Conservation (phyloP, 129 eudicot species). For the Lactuca saligna region DNA sequence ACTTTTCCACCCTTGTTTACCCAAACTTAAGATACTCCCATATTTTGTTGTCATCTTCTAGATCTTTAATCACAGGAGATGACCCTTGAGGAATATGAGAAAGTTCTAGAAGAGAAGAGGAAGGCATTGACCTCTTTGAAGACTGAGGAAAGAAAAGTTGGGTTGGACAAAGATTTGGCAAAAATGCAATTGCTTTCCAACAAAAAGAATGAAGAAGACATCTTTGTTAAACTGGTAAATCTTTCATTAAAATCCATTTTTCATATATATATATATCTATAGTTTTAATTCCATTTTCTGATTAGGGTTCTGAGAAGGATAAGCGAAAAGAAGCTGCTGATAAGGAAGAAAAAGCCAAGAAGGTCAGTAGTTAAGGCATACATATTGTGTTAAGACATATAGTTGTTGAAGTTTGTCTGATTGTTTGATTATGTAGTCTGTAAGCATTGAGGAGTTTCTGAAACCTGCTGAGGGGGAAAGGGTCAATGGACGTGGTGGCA, state of each 20-base stretch:
- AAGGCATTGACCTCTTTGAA: slow-evolving; percentile 57
- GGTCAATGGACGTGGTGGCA: slow-evolving; percentile 40
- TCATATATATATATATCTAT: not conserved
- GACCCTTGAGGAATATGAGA: slow-evolving; percentile 95
- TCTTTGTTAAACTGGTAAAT: slow-evolving; percentile 74
- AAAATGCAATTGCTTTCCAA: slow-evolving; percentile 77
- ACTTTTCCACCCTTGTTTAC: not conserved
- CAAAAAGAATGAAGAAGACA: slow-evolving; percentile 80
- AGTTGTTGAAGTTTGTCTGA: too few species aligned
- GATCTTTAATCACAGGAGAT: slow-evolving; percentile 47
- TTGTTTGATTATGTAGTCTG: slow-evolving; percentile 37
- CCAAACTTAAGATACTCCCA: not conserved
- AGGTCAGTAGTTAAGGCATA: slow-evolving; percentile 32
- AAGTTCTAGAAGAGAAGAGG: slow-evolving; percentile 84
- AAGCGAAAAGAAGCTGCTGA: slow-evolving; percentile 79
- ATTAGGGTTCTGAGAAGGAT: slow-evolving; percentile 82
- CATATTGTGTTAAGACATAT: too few species aligned
- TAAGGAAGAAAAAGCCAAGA: slow-evolving; percentile 66
- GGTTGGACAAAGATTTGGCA: slow-evolving; percentile 61
- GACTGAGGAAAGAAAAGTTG: slow-evolving; percentile 68
- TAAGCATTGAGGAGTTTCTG: slow-evolving; percentile 81
- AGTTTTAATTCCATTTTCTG: not conserved
- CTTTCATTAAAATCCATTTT: not conserved
- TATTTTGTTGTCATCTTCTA: not conserved
- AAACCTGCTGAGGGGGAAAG: slow-evolving; percentile 79